phyloP scores from a whole-genome alignment of 202 grass and related monocot species.

The Saccharum hybrid region DNA sequence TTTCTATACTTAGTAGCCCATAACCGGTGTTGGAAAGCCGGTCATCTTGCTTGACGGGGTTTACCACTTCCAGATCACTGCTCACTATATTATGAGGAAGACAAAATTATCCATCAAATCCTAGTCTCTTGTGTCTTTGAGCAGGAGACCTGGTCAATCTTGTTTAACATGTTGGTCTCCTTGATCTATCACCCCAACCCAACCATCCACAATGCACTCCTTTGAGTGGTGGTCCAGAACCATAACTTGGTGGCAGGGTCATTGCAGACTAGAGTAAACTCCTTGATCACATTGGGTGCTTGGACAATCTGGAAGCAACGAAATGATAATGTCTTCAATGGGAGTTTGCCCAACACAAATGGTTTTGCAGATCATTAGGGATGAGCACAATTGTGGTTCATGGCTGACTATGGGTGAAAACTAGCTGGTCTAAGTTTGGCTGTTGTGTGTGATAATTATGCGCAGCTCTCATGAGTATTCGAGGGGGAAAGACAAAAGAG shows the following conservation, averaged over 20 bases:
- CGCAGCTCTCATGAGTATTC: background rate
- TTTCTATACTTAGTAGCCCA: background rate
- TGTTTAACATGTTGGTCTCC: constrained; percentile 1
- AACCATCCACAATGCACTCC: background rate
- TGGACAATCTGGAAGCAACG: background rate
- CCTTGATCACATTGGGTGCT: background rate
- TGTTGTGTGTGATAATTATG: background rate
- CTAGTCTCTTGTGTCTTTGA: background rate
- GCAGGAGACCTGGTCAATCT: background rate
- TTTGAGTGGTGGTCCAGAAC: background rate
- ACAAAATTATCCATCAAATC: background rate
- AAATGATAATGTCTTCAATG: background rate
- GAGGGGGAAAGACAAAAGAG: background rate
- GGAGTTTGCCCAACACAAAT: background rate
- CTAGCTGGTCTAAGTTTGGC: background rate
- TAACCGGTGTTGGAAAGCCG: background rate
- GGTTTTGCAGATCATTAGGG: background rate
- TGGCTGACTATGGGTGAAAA: background rate
- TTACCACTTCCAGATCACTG: background rate
- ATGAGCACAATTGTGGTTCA: background rate
- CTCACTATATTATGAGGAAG: background rate
- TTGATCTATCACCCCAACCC: background rate
- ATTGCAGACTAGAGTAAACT: background rate
- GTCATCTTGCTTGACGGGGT: background rate
- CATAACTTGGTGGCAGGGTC: background rate